A percentile compares a stretch with the other conserved stretches of the same genome.
phyloP scores from a whole-genome alignment of 2,329 filamentous ascomycete genomes.

The Ophiostoma quercus region DNA sequence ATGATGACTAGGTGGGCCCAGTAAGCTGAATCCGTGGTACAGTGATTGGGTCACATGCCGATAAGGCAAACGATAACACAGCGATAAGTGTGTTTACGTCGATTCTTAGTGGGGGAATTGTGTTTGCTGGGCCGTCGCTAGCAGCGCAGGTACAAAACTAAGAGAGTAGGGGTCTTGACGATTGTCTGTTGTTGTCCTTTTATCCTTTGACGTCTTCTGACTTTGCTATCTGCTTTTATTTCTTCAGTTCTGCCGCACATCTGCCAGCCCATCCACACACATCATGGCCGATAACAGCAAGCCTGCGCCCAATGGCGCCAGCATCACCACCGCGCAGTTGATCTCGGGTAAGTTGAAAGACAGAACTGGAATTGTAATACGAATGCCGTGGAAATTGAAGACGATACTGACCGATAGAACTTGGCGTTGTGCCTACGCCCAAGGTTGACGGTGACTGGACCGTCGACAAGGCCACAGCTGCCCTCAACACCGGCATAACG shows the following conservation, averaged over 20 bases:
- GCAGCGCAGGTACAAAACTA: background rate
- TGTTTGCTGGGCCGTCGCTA: constrained; percentile 2
- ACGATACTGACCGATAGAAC: constrained; percentile 30
- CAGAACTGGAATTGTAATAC: background rate
- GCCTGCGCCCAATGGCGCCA: constrained; percentile 13
- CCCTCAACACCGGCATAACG: constrained; percentile 44
- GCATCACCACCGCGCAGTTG: constrained; percentile 10
- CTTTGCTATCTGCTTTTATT: background rate
- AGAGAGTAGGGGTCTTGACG: background rate
- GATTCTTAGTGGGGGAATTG: constrained; percentile 6
- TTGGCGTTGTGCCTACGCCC: constrained; percentile 36
- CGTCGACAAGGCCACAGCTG: constrained; percentile 58
- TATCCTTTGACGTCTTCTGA: background rate
- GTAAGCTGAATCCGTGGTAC: background rate
- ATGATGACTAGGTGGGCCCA: background rate
- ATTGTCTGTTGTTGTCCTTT: background rate
- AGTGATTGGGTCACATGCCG: constrained; percentile 13
- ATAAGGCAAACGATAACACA: background rate
- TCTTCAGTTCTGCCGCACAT: no score
- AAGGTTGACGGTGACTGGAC: constrained; percentile 48
- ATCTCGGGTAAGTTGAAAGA: constrained; percentile 15
- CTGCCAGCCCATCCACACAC: background rate
- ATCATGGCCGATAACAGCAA: constrained; percentile 19
- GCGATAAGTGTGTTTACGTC: background rate
- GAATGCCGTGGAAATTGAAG: no score